phyloP scores from a whole-genome alignment of 495 filamentous ascomycete species.

The Podospora tetraspora region DNA sequence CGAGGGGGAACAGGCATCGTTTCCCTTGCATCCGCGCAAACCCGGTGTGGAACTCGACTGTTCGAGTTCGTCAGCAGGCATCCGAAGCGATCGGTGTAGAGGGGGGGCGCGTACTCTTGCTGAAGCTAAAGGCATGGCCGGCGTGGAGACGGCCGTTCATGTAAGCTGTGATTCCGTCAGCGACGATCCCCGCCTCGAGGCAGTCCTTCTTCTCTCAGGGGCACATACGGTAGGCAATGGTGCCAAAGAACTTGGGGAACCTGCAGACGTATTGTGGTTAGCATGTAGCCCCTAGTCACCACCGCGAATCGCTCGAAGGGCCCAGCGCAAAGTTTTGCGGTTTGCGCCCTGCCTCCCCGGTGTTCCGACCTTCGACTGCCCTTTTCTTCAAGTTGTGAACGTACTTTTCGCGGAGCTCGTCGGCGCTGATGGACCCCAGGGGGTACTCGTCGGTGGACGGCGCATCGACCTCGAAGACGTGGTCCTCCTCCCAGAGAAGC shows the following conservation, averaged over 20 bases:
- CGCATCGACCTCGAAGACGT: slow-evolving; percentile 79
- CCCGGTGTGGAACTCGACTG: slow-evolving; percentile 83
- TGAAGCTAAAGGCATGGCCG: slow-evolving; percentile 83
- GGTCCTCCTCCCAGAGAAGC: slow-evolving; percentile 69
- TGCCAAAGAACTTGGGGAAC: slow-evolving; percentile 84
- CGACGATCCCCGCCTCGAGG: neutral
- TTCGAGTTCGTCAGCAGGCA: slow-evolving; percentile 40
- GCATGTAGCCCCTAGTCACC: neutral
- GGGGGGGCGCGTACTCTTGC: slow-evolving; percentile 73
- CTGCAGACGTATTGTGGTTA: slow-evolving; percentile 4
- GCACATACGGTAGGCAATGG: slow-evolving; percentile 72
- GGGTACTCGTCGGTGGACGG: slow-evolving; percentile 72
- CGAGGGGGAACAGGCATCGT: slow-evolving; percentile 77
- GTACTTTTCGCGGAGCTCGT: slow-evolving; percentile 68
- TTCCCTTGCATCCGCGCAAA: slow-evolving; percentile 86
- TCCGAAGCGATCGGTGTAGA: neutral
- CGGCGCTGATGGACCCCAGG: slow-evolving; percentile 59
- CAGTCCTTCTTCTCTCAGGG: neutral
- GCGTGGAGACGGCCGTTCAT: slow-evolving; percentile 95
- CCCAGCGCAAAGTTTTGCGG: neutral
- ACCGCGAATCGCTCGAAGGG: neutral
- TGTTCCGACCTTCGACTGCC: neutral
- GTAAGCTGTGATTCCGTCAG: slow-evolving; percentile 42
- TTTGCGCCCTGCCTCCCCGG: neutral
- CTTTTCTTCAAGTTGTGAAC: neutral